Percentiles rank a stretch among this genome's conserved stretches.
phyloP scores from a whole-genome alignment of 805 yeast species.

The Cyberlindnera maclurae region DNA sequence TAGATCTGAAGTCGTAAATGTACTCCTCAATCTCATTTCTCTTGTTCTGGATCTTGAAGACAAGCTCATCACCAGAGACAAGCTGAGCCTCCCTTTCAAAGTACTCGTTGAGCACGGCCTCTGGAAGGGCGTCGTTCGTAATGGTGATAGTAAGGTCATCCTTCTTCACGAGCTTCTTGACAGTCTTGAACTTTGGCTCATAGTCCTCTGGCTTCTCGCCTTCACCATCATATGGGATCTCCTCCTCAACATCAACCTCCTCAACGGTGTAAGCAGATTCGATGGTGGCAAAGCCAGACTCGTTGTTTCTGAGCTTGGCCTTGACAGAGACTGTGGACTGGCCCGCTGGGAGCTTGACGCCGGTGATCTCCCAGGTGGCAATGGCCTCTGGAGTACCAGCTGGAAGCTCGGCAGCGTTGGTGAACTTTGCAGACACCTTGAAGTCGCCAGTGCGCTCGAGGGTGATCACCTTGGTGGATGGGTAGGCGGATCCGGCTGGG shows the following conservation, averaged over 20 bases:
- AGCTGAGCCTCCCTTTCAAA: conserved; percentile 81
- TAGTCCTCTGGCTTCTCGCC: conserved; percentile 73
- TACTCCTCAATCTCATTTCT: conserved; percentile 98
- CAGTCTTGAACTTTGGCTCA: conserved; percentile 82
- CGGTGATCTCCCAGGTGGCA: conserved; percentile 81
- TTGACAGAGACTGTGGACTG: conserved; percentile 76
- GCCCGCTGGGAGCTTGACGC: conserved; percentile 75
- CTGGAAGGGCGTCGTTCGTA: conserved; percentile 56
- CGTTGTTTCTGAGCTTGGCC: conserved; percentile 93
- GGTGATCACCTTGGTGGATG: conserved; percentile 93
- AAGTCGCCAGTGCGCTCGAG: conserved; percentile 88
- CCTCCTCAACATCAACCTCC: conserved; percentile 85
- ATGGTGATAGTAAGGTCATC: conserved; percentile 61
- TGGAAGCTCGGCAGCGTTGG: conserved; percentile 68
- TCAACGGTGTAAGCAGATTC: conserved; percentile 94
- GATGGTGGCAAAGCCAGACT: conserved; percentile 89
- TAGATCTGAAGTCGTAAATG: conserved; percentile 95
- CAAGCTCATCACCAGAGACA: conserved; percentile 88
- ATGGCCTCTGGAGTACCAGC: conserved; percentile 54
- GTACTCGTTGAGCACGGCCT: conserved; percentile 45
- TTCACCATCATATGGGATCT: conserved; percentile 60
- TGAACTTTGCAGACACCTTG: conserved; percentile 77
- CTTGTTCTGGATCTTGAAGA: conserved; percentile 97
- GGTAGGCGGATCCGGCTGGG: conserved; percentile 90
- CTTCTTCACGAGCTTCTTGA: conserved; percentile 91